Base-by-base conservation (phyloP, 768 basidiomycete genomes). In the Amanita pseudoporphyria region DNA sequence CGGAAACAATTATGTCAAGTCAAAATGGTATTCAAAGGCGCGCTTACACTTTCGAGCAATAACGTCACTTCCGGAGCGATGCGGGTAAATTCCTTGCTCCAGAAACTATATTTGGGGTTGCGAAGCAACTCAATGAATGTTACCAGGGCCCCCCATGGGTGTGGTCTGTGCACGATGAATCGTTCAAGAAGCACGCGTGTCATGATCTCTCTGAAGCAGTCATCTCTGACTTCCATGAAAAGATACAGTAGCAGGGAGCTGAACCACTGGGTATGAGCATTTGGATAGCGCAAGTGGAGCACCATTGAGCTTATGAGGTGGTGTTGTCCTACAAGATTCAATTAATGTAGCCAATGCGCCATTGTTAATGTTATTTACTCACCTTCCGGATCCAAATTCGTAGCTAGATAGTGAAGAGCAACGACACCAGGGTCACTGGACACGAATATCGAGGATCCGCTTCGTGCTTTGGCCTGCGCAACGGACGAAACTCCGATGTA, bases 221-320 rank as follows among this genome's bases (percentile, higher is more conserved):
- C 86, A 53, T 81, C 79, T 59, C 81, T 79, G 53, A 87, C 76
- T 60, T 92, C 87, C 44, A 72, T 60, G 71, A 97, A 98, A 38
- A 95, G 78, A 63, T 92, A 80, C 46, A 98, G 78, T 47, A 97
- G 71, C 55, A 97, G 76, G 39, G 84, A 87, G 63, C 86, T 89
- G 76, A 95, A 98, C 92, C 94, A 99, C 65, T 91, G 87, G 44
- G 95, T 99, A 73, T 99, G 96, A 9, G 94, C 89, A 60, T 94
- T 96, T 28, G 96, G 95, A 74, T 95, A 98, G 59, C 96, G 89
- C 55, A 99, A 72, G 63, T 98, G 95, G 58, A 93, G 78, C 38
- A 91, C 87, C 64, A 95, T 84, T n/a, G 94, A 82, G 57, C 83
- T 90, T 57, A 98, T 70, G 56, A 98, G 74, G 66, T 92, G 87